These are phyloP conservation scores for Cadophora gregata DNA, from an alignment of 2,329 filamentous ascomycete genomes.

Conservation along the genomic window DNA sequence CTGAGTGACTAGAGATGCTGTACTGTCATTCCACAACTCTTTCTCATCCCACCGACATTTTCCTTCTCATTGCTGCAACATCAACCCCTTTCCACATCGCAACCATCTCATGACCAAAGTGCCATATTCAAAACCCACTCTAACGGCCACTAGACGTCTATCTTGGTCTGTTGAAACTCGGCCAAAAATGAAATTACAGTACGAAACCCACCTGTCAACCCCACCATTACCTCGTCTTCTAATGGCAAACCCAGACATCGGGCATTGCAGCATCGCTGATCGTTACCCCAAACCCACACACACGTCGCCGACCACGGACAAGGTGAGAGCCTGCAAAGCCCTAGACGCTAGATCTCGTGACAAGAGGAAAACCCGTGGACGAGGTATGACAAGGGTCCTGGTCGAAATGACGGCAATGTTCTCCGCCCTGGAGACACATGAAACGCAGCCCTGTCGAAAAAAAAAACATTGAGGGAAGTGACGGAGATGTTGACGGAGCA, in stretches of 20 bases:
- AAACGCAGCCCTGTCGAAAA: conserved; percentile 13
- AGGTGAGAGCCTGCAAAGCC: not conserved
- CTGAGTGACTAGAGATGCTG: not conserved
- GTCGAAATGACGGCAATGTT: conserved; percentile 10
- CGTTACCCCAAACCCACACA: not conserved
- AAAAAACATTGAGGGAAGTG: not conserved
- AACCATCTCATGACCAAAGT: not conserved
- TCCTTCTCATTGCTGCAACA: not conserved
- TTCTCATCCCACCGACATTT: not conserved
- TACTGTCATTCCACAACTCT: not conserved
- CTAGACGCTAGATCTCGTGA: conserved; percentile 2
- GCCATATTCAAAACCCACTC: not conserved
- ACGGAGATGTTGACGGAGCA: not conserved
- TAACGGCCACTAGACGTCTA: not conserved
- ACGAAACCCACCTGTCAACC: conserved; percentile 2
- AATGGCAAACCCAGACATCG: not conserved
- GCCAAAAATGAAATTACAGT: conserved; percentile 2
- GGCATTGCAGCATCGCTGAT: not conserved
- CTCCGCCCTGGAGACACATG: conserved; percentile 1
- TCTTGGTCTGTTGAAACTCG: not conserved
- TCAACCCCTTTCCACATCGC: not conserved
- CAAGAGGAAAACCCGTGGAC: too few species aligned
- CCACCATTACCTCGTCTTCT: not conserved
- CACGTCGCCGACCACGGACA: conserved; percentile 8
- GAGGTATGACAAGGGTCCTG: not conserved